These are phyloP conservation scores for Nyssa sinensis DNA, from an alignment of 148 eudicot genomes.

Conservation along the genomic window DNA sequence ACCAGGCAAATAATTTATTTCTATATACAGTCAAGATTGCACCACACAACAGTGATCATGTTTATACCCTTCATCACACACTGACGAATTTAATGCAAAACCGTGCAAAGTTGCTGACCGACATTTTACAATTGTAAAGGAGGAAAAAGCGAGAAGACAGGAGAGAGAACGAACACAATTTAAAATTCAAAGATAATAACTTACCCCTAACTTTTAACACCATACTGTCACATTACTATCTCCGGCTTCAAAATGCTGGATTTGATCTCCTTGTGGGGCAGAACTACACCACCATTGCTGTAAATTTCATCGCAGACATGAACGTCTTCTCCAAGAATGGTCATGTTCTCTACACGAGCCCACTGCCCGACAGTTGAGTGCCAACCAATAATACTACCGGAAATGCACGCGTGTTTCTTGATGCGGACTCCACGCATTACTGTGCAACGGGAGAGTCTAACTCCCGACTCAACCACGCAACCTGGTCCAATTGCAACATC, in stretches of 20 bases:
- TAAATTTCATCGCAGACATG: slow-evolving; percentile 85
- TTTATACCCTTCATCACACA: too few species aligned
- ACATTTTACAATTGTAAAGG: neutral
- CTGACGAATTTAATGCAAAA: too few species aligned
- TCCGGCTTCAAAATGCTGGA: slow-evolving; percentile 90
- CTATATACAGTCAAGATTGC: too few species aligned
- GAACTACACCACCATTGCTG: slow-evolving; percentile 85
- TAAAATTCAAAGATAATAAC: neutral
- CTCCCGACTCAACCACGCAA: slow-evolving; percentile 85
- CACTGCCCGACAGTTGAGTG: slow-evolving; percentile 91
- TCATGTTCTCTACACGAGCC: slow-evolving; percentile 84
- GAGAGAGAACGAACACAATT: neutral
- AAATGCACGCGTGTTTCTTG: slow-evolving; percentile 79
- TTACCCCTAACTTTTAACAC: neutral
- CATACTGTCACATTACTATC: slow-evolving; percentile 66
- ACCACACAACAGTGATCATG: too few species aligned
- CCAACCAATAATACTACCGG: slow-evolving; percentile 89
- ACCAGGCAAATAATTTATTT: too few species aligned
- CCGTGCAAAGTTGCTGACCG: neutral
- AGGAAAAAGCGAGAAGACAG: neutral
- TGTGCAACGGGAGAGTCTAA: slow-evolving; percentile 85
- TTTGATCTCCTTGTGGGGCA: slow-evolving; percentile 94
- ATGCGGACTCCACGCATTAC: slow-evolving; percentile 85
- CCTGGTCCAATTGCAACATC: slow-evolving; percentile 96
- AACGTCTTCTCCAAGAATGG: slow-evolving; percentile 86